phyloP scores from a whole-genome alignment of 768 basidiomycete species.

The Piloderma croceum region DNA sequence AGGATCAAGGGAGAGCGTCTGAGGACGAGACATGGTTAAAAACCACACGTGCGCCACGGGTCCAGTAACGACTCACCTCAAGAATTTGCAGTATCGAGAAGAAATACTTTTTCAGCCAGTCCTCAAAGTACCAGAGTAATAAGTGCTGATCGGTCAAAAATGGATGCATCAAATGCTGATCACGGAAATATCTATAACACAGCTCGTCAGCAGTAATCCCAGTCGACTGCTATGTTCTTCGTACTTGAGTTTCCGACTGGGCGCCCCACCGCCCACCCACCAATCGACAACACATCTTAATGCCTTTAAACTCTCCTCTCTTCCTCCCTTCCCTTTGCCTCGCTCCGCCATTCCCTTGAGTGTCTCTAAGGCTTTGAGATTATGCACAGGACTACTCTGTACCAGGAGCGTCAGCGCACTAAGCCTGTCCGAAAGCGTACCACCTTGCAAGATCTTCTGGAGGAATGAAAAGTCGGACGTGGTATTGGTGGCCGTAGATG shows the following conservation, averaged over 20 bases:
- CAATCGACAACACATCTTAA: constrained; percentile 91
- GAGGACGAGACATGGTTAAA: neutral
- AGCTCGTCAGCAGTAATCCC: constrained; percentile 1
- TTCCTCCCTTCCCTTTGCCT: constrained; percentile 77
- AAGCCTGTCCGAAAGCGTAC: constrained; percentile 88
- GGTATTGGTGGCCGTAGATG: constrained; percentile 34
- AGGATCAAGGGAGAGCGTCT: constrained; percentile 81
- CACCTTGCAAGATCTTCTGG: constrained; percentile 76
- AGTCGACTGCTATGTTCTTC: too few relatives aligned
- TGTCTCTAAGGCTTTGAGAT: constrained; percentile 71
- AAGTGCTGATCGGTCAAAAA: constrained; percentile 66
- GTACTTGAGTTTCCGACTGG: constrained; percentile 79
- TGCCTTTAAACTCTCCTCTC: constrained; percentile 91
- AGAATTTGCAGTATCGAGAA: constrained; percentile 86
- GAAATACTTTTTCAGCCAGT: constrained; percentile 97
- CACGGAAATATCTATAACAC: constrained; percentile 81
- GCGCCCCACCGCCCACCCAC: constrained; percentile 95
- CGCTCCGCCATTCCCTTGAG: constrained; percentile 72
- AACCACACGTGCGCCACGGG: neutral
- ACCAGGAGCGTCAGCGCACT: constrained; percentile 88
- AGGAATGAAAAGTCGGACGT: constrained; percentile 79
- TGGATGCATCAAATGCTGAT: constrained; percentile 70
- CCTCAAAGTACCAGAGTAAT: constrained; percentile 87
- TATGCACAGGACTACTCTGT: constrained; percentile 83
- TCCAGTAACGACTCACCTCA: constrained; percentile 52